Percentiles rank a stretch among this genome's conserved stretches.
These are phyloP conservation scores for Colletotrichum gloeosporioides DNA, from an alignment of 2,329 filamentous ascomycete species.

Conservation along the genomic window DNA sequence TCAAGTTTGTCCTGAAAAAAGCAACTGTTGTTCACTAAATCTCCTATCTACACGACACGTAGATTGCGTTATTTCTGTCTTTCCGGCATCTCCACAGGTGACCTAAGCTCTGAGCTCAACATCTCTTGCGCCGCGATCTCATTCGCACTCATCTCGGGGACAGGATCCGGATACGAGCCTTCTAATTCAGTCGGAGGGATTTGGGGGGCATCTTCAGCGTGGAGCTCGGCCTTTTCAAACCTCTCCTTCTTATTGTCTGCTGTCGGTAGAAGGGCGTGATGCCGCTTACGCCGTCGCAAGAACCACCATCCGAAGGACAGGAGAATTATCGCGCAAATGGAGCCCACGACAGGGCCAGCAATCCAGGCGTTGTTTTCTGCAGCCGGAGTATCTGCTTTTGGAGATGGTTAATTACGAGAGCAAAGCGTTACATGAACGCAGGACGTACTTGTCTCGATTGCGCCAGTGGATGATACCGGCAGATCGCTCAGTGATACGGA, in stretches of 20 bases:
- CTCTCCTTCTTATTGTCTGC: background rate
- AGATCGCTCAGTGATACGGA: no score
- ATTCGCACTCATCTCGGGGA: background rate
- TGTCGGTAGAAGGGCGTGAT: background rate
- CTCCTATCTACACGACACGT: background rate
- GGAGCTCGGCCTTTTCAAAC: background rate
- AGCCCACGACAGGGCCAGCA: background rate
- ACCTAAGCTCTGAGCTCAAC: background rate
- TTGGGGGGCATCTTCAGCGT: background rate
- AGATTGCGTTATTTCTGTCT: background rate
- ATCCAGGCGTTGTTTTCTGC: background rate
- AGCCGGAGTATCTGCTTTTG: no score
- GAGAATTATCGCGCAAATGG: background rate
- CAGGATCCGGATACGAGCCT: background rate
- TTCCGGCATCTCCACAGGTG: background rate
- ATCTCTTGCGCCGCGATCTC: background rate
- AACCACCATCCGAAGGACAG: background rate
- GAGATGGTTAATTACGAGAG: no score
- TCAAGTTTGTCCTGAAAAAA: background rate
- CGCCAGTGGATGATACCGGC: no score
- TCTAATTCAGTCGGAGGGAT: background rate
- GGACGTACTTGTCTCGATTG: no score
- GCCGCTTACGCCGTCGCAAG: background rate
- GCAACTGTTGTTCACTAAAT: background rate
- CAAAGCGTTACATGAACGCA: no score